A percentile compares a stretch with the other conserved stretches of the same genome.
These are phyloP conservation scores for Leptographium lundbergii DNA, from an alignment of 2,329 filamentous ascomycete species.

Conservation along the genomic window DNA sequence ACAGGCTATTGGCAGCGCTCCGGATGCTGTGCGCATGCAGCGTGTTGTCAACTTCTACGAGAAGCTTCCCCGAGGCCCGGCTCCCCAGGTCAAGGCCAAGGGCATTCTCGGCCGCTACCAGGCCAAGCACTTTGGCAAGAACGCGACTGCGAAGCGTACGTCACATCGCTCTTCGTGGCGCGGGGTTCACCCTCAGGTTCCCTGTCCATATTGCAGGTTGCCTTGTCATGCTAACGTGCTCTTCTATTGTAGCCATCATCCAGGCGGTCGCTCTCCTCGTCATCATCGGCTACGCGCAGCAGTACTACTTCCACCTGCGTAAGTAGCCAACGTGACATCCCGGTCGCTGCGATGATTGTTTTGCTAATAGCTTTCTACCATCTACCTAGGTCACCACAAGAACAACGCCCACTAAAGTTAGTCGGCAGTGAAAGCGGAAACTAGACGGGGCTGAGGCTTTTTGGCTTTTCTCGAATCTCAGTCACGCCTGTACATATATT, in stretches of 20 bases:
- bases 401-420: constrained; percentile 93
- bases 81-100: constrained; percentile 69
- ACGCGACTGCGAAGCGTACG: constrained; percentile 78
- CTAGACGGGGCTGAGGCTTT: constrained; percentile 1
- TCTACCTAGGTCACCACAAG: constrained; percentile 84
- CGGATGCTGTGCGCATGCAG: constrained; percentile 95
- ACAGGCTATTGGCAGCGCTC: constrained; percentile 86
- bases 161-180: constrained; percentile 15
- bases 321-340: constrained; percentile 30
- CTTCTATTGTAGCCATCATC: constrained; percentile 55
- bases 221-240: constrained; percentile 1
- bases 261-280: constrained; percentile 73
- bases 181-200: not conserved
- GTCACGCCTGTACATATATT: constrained; percentile 16
- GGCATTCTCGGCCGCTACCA: constrained; percentile 79
- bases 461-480: constrained; percentile 6
- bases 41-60: constrained; percentile 98
- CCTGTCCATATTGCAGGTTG: not conserved
- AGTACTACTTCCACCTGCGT: constrained; percentile 99
- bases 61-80: constrained; percentile 86
- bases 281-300: constrained; percentile 81
- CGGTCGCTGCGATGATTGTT: too few species aligned
- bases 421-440: constrained; percentile 7
- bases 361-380: not conserved
- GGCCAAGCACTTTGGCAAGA: constrained; percentile 89